phyloP scores from a whole-genome alignment of 2,329 filamentous ascomycete genomes.

The Fusarium tuaranense region DNA sequence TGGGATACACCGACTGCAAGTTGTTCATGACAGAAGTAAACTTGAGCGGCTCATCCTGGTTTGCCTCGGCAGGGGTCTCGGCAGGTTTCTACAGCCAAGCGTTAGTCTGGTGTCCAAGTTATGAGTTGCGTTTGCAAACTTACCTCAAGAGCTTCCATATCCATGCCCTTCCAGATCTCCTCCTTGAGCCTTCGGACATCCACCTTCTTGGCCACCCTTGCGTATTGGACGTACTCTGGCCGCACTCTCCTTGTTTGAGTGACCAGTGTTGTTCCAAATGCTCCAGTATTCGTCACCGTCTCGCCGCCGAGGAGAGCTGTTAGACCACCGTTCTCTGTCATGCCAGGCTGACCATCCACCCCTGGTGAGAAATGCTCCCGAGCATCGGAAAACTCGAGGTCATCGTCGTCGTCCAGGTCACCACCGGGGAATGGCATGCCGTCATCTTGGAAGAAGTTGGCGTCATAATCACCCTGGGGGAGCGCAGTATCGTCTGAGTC shows the following conservation, averaged over 20 bases:
- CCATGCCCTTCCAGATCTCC: constrained; percentile 77
- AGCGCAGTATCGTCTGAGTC: constrained; percentile 65
- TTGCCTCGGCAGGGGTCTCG: constrained; percentile 45
- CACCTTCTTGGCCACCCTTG: constrained; percentile 77
- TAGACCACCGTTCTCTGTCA: constrained; percentile 61
- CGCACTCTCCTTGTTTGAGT: constrained; percentile 72
- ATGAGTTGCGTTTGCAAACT: constrained; percentile 36
- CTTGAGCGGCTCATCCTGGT: constrained; percentile 69
- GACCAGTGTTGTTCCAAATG: constrained; percentile 76
- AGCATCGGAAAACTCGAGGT: constrained; percentile 82
- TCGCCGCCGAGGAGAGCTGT: constrained; percentile 64
- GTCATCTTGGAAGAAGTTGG: constrained; percentile 97
- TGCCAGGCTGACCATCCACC: constrained; percentile 61
- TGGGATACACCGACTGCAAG: constrained; percentile 86
- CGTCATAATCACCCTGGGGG: constrained; percentile 87
- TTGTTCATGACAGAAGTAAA: constrained; percentile 95
- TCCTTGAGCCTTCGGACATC: constrained; percentile 77
- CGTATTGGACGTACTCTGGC: constrained; percentile 78
- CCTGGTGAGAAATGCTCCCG: constrained; percentile 82
- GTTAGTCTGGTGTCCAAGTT: constrained; percentile 19
- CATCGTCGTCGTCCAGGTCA: constrained; percentile 71
- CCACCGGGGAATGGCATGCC: constrained; percentile 75
- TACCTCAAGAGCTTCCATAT: constrained; percentile 65
- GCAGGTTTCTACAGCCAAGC: constrained; percentile 32
- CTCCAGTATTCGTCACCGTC: constrained; percentile 59